These are phyloP conservation scores for Oryza longistaminata DNA, from an alignment of 176 grass and related monocot genomes.

Conservation along the genomic window DNA sequence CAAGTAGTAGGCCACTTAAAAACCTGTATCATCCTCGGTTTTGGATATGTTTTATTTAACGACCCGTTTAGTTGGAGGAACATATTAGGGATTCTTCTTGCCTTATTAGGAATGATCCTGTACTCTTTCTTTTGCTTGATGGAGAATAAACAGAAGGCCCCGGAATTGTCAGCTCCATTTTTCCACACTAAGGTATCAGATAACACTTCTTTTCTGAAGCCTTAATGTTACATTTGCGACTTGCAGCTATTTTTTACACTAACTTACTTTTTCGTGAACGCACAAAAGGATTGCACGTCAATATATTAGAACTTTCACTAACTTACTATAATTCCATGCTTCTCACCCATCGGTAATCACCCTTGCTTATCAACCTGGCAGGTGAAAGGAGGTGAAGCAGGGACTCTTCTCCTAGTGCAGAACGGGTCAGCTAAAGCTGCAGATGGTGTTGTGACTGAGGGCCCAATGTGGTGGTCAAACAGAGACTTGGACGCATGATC, in stretches of 20 bases:
- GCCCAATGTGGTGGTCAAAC: not conserved
- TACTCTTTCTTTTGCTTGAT: conserved; percentile 60
- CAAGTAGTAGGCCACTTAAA: conserved; percentile 70
- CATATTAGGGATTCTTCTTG: conserved; percentile 58
- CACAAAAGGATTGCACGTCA: no score
- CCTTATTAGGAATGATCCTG: conserved; percentile 59
- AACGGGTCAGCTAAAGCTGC: not conserved
- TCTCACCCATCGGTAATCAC: not conserved
- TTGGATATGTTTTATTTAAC: conserved; percentile 75
- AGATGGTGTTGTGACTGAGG: not conserved
- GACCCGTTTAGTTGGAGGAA: conserved; percentile 75
- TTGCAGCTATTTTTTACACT: not conserved
- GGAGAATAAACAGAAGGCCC: conserved; percentile 54
- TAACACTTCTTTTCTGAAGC: not conserved
- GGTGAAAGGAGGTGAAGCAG: conserved; percentile 49
- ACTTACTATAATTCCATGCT: not conserved
- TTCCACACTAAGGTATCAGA: not conserved
- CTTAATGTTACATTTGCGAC: not conserved
- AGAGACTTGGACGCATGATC: conserved; percentile 15
- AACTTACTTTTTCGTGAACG: no score
- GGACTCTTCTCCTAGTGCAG: not conserved
- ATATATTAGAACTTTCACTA: no score
- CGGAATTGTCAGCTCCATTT: conserved; percentile 18
- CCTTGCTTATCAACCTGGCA: conserved; percentile 7
- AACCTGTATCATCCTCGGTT: conserved; percentile 61